These are phyloP conservation scores for Diaporthe amygdali DNA, from an alignment of 2,329 filamentous ascomycete species.

Conservation along the genomic window DNA sequence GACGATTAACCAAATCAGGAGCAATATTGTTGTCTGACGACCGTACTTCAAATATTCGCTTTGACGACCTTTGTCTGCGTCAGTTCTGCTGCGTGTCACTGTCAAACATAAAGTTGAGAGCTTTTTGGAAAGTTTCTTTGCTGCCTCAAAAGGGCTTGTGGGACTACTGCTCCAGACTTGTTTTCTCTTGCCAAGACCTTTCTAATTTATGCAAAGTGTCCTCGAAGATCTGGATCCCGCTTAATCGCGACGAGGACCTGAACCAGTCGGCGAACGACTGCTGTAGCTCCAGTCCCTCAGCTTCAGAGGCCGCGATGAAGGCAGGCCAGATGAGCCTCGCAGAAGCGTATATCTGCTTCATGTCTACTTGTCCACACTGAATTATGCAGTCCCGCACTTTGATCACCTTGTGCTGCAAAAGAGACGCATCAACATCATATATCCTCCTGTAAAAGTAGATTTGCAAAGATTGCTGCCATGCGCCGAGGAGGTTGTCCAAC, in stretches of 20 bases:
- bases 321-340: constrained; percentile 43
- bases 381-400: constrained; percentile 38
- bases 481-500: constrained; percentile 37
- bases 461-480: constrained; percentile 40
- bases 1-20: no score
- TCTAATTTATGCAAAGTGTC: constrained; percentile 30
- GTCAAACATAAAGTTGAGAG: no score
- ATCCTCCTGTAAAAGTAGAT: constrained; percentile 46
- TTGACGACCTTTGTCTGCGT: no score
- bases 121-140: no score
- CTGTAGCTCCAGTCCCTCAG: constrained; percentile 36
- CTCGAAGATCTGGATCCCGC: constrained; percentile 38
- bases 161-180: neutral
- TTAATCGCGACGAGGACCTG: constrained; percentile 32
- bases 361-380: constrained; percentile 32
- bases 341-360: constrained; percentile 34
- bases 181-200: constrained; percentile 36
- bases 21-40: no score
- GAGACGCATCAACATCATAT: constrained; percentile 40
- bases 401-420: constrained; percentile 40
- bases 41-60: no score
- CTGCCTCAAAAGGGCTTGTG: no score
- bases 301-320: constrained; percentile 44
- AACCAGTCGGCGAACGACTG: constrained; percentile 40
- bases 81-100: no score